phyloP scores from a whole-genome alignment of 2,329 filamentous ascomycete genomes.

The Daldinia sp. region DNA sequence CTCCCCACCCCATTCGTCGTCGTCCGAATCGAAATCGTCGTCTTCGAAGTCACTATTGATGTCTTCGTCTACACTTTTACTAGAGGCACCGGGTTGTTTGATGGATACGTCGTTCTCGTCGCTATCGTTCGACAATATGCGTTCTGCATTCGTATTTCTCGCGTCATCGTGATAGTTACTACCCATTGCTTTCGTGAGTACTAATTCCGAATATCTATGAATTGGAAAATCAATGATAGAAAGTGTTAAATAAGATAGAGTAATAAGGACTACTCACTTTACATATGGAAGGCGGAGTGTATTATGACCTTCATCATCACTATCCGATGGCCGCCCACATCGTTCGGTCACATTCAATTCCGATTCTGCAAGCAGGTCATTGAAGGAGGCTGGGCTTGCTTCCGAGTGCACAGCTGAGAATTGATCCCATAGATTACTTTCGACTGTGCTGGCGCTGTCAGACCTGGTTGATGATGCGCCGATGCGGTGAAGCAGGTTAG shows the following conservation, averaged over 20 bases:
- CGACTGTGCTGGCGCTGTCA: conserved; percentile 14
- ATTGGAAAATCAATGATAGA: conserved; percentile 1
- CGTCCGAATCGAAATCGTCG: conserved; percentile 25
- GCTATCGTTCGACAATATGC: neutral
- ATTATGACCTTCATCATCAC: neutral
- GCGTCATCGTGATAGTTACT: neutral
- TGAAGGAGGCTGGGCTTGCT: conserved; percentile 10
- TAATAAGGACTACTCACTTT: neutral
- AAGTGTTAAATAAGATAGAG: neutral
- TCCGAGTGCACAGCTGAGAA: conserved; percentile 13
- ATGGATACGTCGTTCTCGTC: neutral
- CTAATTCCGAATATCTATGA: neutral
- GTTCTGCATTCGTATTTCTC: neutral
- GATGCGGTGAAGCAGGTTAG: neutral
- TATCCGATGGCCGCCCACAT: conserved; percentile 1
- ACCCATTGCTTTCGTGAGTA: neutral
- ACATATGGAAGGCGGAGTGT: neutral
- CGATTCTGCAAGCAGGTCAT: conserved; percentile 4
- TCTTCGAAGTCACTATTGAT: conserved; percentile 17
- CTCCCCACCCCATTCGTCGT: conserved; percentile 30
- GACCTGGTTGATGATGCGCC: conserved; percentile 11
- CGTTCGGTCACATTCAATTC: conserved; percentile 14
- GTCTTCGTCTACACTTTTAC: neutral
- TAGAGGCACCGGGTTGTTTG: neutral
- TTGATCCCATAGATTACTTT: conserved; percentile 19